These are phyloP conservation scores for Mucor saturninus DNA, from an alignment of 371 early-diverging fungal genomes.

Conservation along the genomic window DNA sequence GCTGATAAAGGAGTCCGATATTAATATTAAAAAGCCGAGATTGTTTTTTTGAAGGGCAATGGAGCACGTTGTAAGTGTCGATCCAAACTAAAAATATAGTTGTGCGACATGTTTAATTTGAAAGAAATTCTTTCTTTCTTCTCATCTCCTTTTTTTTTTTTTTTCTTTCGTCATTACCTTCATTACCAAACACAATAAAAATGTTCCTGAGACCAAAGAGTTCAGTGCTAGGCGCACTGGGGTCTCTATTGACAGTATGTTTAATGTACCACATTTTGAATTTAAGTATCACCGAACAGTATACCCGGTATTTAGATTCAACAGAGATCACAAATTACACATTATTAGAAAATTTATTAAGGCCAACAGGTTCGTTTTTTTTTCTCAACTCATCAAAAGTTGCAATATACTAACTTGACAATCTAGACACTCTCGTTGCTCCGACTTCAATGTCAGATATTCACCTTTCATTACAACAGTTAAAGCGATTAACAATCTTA, in stretches of 20 bases:
- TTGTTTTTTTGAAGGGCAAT: not conserved
- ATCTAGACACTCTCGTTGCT: not conserved
- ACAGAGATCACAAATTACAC: conserved; percentile 41
- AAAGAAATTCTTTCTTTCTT: conserved; percentile 1
- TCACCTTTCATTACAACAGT: conserved; percentile 24
- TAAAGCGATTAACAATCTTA: conserved; percentile 31
- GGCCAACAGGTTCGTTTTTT: conserved; percentile 25
- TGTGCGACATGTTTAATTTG: not conserved
- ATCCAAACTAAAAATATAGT: not conserved
- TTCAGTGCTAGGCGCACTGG: conserved; percentile 9
- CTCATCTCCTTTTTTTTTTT: not conserved
- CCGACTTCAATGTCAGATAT: conserved; percentile 6
- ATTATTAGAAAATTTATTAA: conserved; percentile 30
- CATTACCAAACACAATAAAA: not conserved
- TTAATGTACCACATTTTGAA: conserved; percentile 21
- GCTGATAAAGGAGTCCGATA: too few species aligned
- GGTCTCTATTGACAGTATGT: conserved; percentile 13
- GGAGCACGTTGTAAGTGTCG: not conserved
- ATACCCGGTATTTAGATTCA: conserved; percentile 25
- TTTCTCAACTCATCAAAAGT: not conserved
- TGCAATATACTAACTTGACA: not conserved
- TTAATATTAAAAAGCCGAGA: not conserved
- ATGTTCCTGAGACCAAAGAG: conserved; percentile 20
- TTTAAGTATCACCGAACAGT: conserved; percentile 1
- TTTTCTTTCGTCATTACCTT: not conserved